Evolutionary conservation across 139 green algal species (phyloP), one percentile per base, ranked within the genome.

Genomic region (Eudorina sp.): DNA sequence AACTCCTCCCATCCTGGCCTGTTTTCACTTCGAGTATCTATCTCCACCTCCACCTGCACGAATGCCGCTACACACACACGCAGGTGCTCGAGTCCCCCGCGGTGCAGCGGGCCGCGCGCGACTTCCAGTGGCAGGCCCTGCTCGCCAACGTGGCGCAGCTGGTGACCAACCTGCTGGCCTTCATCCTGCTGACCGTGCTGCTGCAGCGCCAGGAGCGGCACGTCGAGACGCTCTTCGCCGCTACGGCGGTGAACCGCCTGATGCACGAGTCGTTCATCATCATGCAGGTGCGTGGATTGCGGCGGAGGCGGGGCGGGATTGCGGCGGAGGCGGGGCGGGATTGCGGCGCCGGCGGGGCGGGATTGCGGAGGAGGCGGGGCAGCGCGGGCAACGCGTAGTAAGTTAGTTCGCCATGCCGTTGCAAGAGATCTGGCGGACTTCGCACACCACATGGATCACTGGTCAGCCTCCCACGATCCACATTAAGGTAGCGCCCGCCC

Each of bases 61-160:
- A n/a, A n/a, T n/a, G n/a, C n/a, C n/a, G n/a, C n/a, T n/a, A n/a
- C n/a, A n/a, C n/a, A n/a, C n/a, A n/a, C n/a, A n/a, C n/a, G n/a
- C 76, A 84, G 76, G 76, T 86, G 27, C 80, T 86, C 0, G 60
- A 76, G 43, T 86, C 80, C 25, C 80, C 80, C 3, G 43, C 5
- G 2, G 80, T 86, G 40, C 80, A 86, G 80, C 80, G 80, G 16
- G 80, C 80, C 9, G 80, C 80, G 7, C 60, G 29, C 14, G 80
- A 86, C 80, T 86, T 86, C 45, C 60, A 53, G 40, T 86, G 80
- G 80, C 80, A 86, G 80, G 80, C 80, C 13, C 58, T 64, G 58
- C 29, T 86, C 2, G 80, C 58, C 40, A 86, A 86, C 43, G 60
- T 86, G 27, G 60, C 43, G 27, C 80, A 86, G 80, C 80, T 86